phyloP scores from a whole-genome alignment of 2,329 filamentous ascomycete genomes.

The Aspergillus caelatus region DNA sequence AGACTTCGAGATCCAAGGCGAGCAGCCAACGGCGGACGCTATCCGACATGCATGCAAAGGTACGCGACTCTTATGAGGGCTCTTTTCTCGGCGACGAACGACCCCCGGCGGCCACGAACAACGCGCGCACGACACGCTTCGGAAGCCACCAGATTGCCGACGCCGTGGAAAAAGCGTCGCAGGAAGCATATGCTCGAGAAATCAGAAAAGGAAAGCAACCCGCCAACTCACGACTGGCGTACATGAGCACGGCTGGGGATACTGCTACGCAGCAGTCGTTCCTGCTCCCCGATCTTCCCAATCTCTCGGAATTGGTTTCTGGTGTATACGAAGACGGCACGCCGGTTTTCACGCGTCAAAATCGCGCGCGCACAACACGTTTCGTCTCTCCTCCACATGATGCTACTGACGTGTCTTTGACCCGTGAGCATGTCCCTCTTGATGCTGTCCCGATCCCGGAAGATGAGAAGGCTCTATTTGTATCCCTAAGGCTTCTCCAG shows the following conservation, averaged over 20 bases:
- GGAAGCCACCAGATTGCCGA: conserved; percentile 44
- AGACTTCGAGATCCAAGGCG: conserved; percentile 39
- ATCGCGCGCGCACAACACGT: conserved; percentile 54
- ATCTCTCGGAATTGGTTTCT: conserved; percentile 64
- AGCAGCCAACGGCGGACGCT: conserved; percentile 51
- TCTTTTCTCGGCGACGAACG: conserved; percentile 55
- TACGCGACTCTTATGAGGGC: conserved; percentile 55
- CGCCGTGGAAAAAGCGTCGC: conserved; percentile 43
- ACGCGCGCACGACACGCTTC: conserved; percentile 60
- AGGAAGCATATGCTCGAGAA: conserved; percentile 37
- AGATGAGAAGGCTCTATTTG: conserved; percentile 65
- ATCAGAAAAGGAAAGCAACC: conserved; percentile 29
- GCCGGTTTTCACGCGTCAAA: conserved; percentile 56
- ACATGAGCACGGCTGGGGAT: conserved; percentile 38
- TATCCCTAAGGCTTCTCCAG: conserved; percentile 61
- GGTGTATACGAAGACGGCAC: conserved; percentile 61
- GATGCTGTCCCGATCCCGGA: conserved; percentile 60
- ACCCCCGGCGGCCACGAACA: conserved; percentile 45
- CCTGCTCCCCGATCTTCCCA: conserved; percentile 62
- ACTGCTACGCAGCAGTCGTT: conserved; percentile 62
- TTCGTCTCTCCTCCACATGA: conserved; percentile 54
- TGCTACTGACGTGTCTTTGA: conserved; percentile 32
- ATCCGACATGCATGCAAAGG: conserved; percentile 59
- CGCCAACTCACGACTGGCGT: conserved; percentile 26
- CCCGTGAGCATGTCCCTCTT: conserved; percentile 50